Conservation (phyloP, 1,284 basidiomycete genomes). For the Fomitopsis schrenkii region DNA sequence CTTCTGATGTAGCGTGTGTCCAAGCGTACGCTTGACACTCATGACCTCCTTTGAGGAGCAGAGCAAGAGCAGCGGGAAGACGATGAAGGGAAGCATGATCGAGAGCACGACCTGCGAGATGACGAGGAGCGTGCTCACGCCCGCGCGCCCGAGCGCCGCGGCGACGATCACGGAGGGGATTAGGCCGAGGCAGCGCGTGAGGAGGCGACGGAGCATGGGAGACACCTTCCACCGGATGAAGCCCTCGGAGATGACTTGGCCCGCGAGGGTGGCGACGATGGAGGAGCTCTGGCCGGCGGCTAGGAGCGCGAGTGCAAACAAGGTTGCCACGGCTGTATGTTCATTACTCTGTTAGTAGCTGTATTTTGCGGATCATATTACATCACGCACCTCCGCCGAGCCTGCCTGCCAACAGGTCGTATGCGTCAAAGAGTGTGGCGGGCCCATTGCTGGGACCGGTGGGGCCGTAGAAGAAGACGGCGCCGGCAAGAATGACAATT, state of each 20-base stretch:
- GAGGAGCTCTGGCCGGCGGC: constrained; percentile 90
- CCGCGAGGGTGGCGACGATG: constrained; percentile 90
- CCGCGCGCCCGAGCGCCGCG: constrained; percentile 66
- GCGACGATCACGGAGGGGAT: constrained; percentile 85
- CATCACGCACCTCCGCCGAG: constrained; percentile 57
- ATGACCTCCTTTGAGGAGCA: constrained; percentile 71
- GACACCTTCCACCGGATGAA: constrained; percentile 90
- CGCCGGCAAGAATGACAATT: constrained; percentile 64
- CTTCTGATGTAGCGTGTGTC: neutral
- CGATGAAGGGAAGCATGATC: constrained; percentile 86
- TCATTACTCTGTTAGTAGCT: neutral
- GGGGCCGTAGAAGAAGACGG: constrained; percentile 69
- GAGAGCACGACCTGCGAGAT: constrained; percentile 87
- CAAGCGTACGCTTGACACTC: constrained; percentile 43
- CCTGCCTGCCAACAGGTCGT: constrained; percentile 61
- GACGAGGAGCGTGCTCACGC: constrained; percentile 82
- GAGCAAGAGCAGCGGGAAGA: constrained; percentile 76
- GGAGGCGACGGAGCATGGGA: constrained; percentile 77
- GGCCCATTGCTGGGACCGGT: constrained; percentile 35
- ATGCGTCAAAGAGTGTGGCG: constrained; percentile 81
- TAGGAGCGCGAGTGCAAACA: constrained; percentile 86
- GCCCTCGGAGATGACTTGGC: constrained; percentile 91
- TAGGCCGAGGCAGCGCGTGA: constrained; percentile 84
- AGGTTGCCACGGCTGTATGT: constrained; percentile 60
- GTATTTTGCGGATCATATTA: constrained; percentile 20